A percentile compares a stretch with the other conserved stretches of the same genome.
phyloP scores from a whole-genome alignment of 176 grass and related monocot species.

The Pharus latifolius region DNA sequence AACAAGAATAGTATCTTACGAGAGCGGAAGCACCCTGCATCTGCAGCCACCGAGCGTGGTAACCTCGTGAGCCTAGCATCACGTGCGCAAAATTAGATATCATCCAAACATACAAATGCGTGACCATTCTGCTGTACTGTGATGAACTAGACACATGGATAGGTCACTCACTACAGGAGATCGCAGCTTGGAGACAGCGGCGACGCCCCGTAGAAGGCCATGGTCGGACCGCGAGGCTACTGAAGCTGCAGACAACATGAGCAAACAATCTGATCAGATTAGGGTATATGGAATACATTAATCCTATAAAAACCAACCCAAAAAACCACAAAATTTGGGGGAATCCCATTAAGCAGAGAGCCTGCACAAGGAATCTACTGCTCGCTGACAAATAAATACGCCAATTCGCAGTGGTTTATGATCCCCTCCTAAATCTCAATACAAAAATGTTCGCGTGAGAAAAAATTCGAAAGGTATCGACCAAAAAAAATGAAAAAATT shows the following conservation, averaged over 20 bases:
- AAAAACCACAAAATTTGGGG: too few relatives aligned
- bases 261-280: slow-evolving; percentile 1
- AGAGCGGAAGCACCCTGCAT: slow-evolving; percentile 72
- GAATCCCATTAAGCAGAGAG: too few relatives aligned
- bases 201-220: slow-evolving; percentile 71
- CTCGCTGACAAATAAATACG: too few relatives aligned
- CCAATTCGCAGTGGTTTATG: too few relatives aligned
- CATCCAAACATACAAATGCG: neutral
- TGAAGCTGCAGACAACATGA: slow-evolving; percentile 13
- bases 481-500: too few relatives aligned
- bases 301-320: too few relatives aligned
- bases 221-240: slow-evolving; percentile 35
- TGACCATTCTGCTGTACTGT: too few relatives aligned
- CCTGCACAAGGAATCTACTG: too few relatives aligned
- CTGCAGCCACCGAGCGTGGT: slow-evolving; percentile 88
- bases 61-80: slow-evolving; percentile 52
- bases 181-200: slow-evolving; percentile 52
- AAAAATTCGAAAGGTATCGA: too few relatives aligned
- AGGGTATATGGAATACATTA: too few relatives aligned
- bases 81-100: neutral
- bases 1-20: slow-evolving; percentile 26
- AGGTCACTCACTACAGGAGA: slow-evolving; percentile 50
- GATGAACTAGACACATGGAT: neutral
- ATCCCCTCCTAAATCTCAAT: too few relatives aligned
- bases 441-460: too few relatives aligned